These are phyloP conservation scores for Rauvolfia tetraphylla DNA, from an alignment of 257 asterid species.

Conservation along the genomic window DNA sequence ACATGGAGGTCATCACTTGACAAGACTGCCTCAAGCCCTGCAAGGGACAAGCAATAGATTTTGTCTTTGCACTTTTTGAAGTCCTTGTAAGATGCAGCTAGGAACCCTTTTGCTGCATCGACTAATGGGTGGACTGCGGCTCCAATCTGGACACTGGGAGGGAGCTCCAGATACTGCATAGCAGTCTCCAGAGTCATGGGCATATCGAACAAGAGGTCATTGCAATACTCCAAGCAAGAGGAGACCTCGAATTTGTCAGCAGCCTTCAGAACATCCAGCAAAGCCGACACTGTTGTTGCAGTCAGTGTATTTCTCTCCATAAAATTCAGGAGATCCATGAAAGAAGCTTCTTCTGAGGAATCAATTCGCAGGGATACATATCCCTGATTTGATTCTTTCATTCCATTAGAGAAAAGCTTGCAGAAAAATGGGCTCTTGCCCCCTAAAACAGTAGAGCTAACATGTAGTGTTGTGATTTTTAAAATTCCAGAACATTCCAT, in stretches of 20 bases:
- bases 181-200: constrained; percentile 6
- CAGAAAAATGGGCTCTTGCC: constrained; percentile 1
- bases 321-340: constrained; percentile 15
- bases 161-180: neutral
- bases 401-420: constrained; percentile 11
- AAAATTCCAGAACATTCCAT: neutral
- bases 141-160: neutral
- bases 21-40: constrained; percentile 9
- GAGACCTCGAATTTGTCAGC: constrained; percentile 8
- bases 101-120: constrained; percentile 11
- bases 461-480: neutral
- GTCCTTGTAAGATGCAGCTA: constrained; percentile 8
- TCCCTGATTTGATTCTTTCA: neutral
- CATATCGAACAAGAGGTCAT: neutral
- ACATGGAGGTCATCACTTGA: constrained; percentile 8
- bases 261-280: constrained; percentile 1
- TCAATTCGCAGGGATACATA: neutral
- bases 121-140: neutral
- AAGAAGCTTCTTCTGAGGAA: constrained; percentile 8
- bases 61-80: neutral
- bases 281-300: neutral
- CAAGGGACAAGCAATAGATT: neutral
- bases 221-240: constrained; percentile 5
- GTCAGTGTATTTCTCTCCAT: neutral
- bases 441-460: neutral